These are phyloP conservation scores for Chenopodium formosanum DNA, from an alignment of 148 eudicot genomes.

Conservation along the genomic window DNA sequence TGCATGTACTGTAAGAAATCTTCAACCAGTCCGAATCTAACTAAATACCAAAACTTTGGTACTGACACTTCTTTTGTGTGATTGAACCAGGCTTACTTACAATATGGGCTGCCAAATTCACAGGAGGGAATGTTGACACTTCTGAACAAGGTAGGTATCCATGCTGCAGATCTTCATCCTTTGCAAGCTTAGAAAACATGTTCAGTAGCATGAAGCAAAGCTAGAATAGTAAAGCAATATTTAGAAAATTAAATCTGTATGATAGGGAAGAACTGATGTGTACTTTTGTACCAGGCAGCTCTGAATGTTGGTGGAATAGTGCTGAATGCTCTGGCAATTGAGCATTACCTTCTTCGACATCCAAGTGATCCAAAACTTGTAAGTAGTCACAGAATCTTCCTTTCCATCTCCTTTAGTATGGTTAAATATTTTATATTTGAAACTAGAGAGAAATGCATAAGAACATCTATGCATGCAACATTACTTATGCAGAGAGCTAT, in stretches of 20 bases:
- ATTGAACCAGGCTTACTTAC: conserved; percentile 66
- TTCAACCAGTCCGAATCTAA: conserved; percentile 21
- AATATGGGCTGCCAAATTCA: conserved; percentile 78
- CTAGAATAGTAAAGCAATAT: not conserved
- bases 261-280: conserved; percentile 1
- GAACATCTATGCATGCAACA: conserved; percentile 4
- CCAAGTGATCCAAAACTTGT: conserved; percentile 63
- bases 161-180: not conserved
- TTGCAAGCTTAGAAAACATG: conserved; percentile 10
- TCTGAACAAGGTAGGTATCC: conserved; percentile 64
- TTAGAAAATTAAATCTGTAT: not conserved
- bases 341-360: conserved; percentile 89
- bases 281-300: conserved; percentile 56
- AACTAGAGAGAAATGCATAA: not conserved
- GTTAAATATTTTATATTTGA: not conserved
- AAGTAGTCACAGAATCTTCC: conserved; percentile 30
- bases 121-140: conserved; percentile 66
- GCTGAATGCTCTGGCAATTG: conserved; percentile 85
- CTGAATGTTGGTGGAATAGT: conserved; percentile 84
- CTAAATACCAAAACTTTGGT: conserved; percentile 3
- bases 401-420: not conserved
- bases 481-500: not conserved
- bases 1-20: conserved; percentile 88
- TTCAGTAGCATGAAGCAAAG: not conserved
- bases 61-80: conserved; percentile 15